Evolutionary conservation across 140 eudicot genomes (phyloP).

Genomic region (Anethum foeniculum): DNA sequence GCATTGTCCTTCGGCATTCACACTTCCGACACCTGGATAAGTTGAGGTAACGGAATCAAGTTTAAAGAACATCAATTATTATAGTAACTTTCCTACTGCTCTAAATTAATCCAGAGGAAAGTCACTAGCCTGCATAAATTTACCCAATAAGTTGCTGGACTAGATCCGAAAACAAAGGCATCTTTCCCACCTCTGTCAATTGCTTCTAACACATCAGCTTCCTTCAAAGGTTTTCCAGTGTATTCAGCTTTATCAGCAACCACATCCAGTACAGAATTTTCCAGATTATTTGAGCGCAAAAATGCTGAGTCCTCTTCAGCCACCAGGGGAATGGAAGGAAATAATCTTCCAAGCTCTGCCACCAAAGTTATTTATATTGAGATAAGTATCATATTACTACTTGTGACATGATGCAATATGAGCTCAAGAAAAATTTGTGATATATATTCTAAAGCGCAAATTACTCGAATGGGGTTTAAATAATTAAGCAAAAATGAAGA

Average conservation of each 20-base stretch:
- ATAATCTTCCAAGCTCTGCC: conserved; percentile 63
- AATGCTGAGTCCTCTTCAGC: conserved; percentile 97
- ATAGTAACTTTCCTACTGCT: neutral
- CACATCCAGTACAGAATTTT: conserved; percentile 51
- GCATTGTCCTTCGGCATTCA: neutral
- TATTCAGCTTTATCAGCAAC: conserved; percentile 42
- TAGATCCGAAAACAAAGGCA: conserved; percentile 47
- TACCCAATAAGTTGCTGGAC: conserved; percentile 96
- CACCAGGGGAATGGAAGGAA: conserved; percentile 87
- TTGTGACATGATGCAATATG: neutral
- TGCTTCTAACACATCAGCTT: conserved; percentile 64
- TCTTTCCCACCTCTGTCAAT: conserved; percentile 93
- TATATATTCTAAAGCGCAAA: neutral
- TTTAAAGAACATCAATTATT: neutral
- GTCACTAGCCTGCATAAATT: conserved; percentile 17
- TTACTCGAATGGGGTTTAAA: neutral
- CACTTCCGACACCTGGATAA: neutral
- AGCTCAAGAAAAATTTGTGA: neutral
- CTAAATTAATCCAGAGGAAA: neutral
- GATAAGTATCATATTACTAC: neutral
- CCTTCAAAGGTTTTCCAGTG: conserved; percentile 31
- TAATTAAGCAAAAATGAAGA: neutral
- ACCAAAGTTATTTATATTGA: neutral
- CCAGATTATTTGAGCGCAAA: conserved; percentile 67
- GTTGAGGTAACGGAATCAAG: neutral